Base-by-base conservation (phyloP, 78 protist species). In the Dictyostelium intermedium region DNA sequence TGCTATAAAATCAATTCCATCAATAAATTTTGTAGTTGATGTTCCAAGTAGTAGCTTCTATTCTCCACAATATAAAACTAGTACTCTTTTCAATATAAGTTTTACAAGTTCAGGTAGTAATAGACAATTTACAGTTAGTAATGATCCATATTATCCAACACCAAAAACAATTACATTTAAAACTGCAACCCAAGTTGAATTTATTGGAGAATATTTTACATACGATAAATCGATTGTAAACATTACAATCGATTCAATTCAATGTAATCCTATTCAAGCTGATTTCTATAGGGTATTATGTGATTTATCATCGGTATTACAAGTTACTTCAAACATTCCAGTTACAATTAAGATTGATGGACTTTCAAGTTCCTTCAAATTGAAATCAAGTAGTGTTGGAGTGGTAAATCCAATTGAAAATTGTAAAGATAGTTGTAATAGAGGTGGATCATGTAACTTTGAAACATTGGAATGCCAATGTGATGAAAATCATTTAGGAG, bases 121-220 rank as follows among this genome's bases (percentile, higher is more conserved):
- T 66, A 72, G 32, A 72, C 45, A 34, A 18, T 72, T 34, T 34
- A 34, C 37, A 4, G n/a, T 72, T 32, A 32, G 43, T 16, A 72
- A 72, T 72, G 45, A 72, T 34, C 79, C 79, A 72, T 16, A 6
- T 72, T 72, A 72, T 34, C 79, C 79, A 34, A 72, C 45, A 72
- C 79, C 79, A 27, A 66, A 27, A 11, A 13, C 25, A 14, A 32
- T 30, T 72, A 27, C 18, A 30, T 69, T 69, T 11, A 69, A 30
- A 27, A 30, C 39, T 11, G 14, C 14, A 14, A n/a, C 11, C 6
- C 2, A n/a, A 2, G 74, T 23, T 2, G 79, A 16, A 30, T 34
- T 72, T 16, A 34, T 16, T 34, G 79, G 79, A 3, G 25, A 16
- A 34, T 72, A 34, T 34, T 72, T 72, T 34, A 13, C 79, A 14